Evolutionary conservation across 2,329 filamentous ascomycete species (phyloP).

Genomic region (Bimuria novae-zelandiae): DNA sequence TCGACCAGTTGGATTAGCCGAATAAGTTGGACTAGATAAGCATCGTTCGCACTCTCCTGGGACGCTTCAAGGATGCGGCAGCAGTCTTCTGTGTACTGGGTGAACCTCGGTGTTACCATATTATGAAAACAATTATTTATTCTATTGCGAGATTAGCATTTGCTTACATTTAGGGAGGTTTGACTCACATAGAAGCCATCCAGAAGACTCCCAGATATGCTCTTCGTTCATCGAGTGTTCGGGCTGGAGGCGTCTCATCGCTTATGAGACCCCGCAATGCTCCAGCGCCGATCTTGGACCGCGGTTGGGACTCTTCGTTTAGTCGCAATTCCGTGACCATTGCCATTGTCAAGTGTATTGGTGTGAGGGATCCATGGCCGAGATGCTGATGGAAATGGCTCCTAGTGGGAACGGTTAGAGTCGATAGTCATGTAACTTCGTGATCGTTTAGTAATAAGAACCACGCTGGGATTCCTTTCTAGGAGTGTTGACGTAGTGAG

Average conservation of each 20-base stretch:
- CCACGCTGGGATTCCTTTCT: too few species aligned
- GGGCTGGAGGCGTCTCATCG: not conserved
- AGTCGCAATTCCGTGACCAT: slow-evolving; percentile 11
- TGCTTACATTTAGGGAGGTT: not conserved
- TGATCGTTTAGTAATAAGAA: too few species aligned
- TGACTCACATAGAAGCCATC: slow-evolving; percentile 9
- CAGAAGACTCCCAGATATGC: slow-evolving; percentile 11
- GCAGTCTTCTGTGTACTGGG: slow-evolving; percentile 11
- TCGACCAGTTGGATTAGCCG: slow-evolving; percentile 7
- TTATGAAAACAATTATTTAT: slow-evolving; percentile 13
- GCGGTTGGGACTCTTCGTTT: not conserved
- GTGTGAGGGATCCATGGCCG: slow-evolving; percentile 5
- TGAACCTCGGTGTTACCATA: slow-evolving; percentile 4
- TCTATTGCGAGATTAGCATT: not conserved
- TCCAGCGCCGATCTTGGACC: slow-evolving; percentile 6
- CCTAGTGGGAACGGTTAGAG: slow-evolving; percentile 1
- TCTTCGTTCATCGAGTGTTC: slow-evolving; percentile 11
- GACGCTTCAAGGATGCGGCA: slow-evolving; percentile 8
- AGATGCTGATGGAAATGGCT: slow-evolving; percentile 12
- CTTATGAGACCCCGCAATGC: not conserved
- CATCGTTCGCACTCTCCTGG: slow-evolving; percentile 5
- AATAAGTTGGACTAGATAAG: slow-evolving; percentile 9
- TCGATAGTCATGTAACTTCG: too few species aligned
- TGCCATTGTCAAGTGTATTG: slow-evolving; percentile 2
- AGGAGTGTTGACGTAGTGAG: too few species aligned